Conservation (phyloP, 148 eudicot species). For the Silene conica region DNA sequence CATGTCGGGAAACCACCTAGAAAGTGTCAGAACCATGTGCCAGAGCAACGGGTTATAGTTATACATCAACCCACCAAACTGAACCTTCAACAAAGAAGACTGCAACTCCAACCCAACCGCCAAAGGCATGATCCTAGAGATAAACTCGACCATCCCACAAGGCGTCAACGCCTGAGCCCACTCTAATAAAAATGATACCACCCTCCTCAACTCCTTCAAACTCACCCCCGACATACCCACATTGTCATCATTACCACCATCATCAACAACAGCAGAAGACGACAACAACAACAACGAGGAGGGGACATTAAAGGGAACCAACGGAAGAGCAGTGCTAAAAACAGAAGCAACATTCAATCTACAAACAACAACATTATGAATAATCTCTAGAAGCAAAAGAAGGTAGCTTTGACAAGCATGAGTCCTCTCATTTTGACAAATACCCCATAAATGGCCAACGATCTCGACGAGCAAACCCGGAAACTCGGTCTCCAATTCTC, state of each 20-base stretch:
- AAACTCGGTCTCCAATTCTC: constrained; percentile 67
- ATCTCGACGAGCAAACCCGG: constrained; percentile 71
- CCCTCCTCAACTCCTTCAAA: constrained; percentile 69
- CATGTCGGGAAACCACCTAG: constrained; percentile 44
- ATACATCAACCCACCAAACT: constrained; percentile 75
- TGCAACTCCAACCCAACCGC: constrained; percentile 69
- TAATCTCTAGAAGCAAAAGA: constrained; percentile 46
- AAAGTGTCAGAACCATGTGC: constrained; percentile 63
- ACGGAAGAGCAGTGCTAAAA: constrained; percentile 44
- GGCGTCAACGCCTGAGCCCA: constrained; percentile 66
- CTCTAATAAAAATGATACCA: constrained; percentile 75
- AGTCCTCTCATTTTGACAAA: constrained; percentile 78
- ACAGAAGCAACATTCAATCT: constrained; percentile 42
- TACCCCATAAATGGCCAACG: constrained; percentile 65
- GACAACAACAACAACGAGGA: constrained; percentile 31
- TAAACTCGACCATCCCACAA: constrained; percentile 67
- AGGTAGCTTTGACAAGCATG: constrained; percentile 69
- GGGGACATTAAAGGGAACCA: constrained; percentile 74
- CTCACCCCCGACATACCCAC: constrained; percentile 35
- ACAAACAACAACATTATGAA: constrained; percentile 41
- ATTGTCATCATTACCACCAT: constrained; percentile 13
- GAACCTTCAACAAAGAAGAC: constrained; percentile 79
- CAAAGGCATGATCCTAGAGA: constrained; percentile 57
- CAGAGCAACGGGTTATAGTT: constrained; percentile 72
- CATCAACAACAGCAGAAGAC: constrained; percentile 15